phyloP scores from a whole-genome alignment of 2,329 filamentous ascomycete genomes.

The Aspergillus flavus region DNA sequence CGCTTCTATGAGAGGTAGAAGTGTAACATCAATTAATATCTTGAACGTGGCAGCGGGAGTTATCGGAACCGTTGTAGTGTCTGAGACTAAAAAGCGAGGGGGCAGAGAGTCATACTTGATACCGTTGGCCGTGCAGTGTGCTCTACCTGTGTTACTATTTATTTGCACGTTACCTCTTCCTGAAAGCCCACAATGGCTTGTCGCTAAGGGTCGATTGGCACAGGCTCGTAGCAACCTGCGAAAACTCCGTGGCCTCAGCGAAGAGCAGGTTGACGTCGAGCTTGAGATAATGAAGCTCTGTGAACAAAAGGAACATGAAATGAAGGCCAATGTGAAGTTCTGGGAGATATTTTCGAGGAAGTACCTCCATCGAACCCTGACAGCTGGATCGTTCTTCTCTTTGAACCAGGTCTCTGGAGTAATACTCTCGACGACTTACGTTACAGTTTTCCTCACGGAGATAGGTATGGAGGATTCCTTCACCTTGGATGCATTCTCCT shows the following conservation, averaged over 20 bases:
- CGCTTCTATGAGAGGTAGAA: conserved; percentile 33
- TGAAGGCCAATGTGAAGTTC: conserved; percentile 30
- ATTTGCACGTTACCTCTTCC: conserved; percentile 33
- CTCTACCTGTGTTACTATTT: conserved; percentile 34
- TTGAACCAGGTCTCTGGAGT: conserved; percentile 41
- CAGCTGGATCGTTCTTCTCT: conserved; percentile 38
- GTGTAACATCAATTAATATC: conserved; percentile 37
- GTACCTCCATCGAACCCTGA: conserved; percentile 40
- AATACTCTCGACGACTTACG: conserved; percentile 42
- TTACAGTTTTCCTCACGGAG: conserved; percentile 40
- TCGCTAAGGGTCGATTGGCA: conserved; percentile 31
- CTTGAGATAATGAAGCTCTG: conserved; percentile 32
- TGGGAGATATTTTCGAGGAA: conserved; percentile 40
- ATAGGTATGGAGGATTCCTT: conserved; percentile 33
- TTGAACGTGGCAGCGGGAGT: conserved; percentile 35
- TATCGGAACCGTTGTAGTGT: conserved; percentile 38
- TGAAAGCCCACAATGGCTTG: conserved; percentile 40
- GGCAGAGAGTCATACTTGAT: conserved; percentile 37
- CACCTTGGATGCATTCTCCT: conserved; percentile 24
- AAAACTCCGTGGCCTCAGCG: conserved; percentile 35
- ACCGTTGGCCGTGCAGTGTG: conserved; percentile 40
- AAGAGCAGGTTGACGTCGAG: conserved; percentile 35
- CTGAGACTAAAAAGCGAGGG: conserved; percentile 28
- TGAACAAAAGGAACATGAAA: conserved; percentile 29
- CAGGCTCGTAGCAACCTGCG: conserved; percentile 33